Evolutionary conservation across 129 eudicot species (phyloP).

Genomic region (Helianthus annuus): DNA sequence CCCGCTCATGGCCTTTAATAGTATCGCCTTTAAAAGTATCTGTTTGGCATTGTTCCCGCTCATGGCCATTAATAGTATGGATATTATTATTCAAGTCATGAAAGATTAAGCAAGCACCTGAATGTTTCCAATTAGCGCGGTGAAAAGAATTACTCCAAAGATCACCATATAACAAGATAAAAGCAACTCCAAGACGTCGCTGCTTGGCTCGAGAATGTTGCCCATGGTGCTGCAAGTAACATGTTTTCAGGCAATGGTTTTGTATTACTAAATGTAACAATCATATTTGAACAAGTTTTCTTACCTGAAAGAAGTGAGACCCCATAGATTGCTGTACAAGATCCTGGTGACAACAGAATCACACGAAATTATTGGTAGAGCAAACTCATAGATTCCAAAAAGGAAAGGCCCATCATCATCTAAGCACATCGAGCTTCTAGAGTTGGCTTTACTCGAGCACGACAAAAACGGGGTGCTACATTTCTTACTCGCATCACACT

Average conservation of each 20-base stretch:
- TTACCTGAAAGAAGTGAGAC: conserved; percentile 54
- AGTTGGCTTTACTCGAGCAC: conserved; percentile 36
- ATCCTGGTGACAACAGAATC: conserved; percentile 37
- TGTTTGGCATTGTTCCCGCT: too few species aligned
- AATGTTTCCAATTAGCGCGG: conserved; percentile 43
- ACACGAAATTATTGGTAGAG: conserved; percentile 44
- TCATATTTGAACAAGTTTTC: conserved; percentile 6
- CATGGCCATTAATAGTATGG: too few species aligned
- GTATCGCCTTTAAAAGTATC: too few species aligned
- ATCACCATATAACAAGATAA: conserved; percentile 42
- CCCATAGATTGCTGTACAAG: conserved; percentile 57
- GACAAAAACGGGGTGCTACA: conserved; percentile 33
- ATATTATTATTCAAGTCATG: background rate
- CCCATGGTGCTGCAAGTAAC: conserved; percentile 50
- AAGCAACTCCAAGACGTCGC: conserved; percentile 27
- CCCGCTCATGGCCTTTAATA: too few species aligned
- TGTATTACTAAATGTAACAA: background rate
- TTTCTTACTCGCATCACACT: conserved; percentile 33
- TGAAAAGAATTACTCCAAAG: conserved; percentile 49
- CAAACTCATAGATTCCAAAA: conserved; percentile 47
- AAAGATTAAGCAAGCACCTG: conserved; percentile 36
- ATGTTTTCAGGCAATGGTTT: background rate
- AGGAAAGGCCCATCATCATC: conserved; percentile 43
- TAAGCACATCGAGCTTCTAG: conserved; percentile 38
- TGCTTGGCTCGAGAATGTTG: conserved; percentile 51